These are phyloP conservation scores for Colletotrichum costaricense DNA, from an alignment of 2,329 filamentous ascomycete genomes.

Conservation along the genomic window DNA sequence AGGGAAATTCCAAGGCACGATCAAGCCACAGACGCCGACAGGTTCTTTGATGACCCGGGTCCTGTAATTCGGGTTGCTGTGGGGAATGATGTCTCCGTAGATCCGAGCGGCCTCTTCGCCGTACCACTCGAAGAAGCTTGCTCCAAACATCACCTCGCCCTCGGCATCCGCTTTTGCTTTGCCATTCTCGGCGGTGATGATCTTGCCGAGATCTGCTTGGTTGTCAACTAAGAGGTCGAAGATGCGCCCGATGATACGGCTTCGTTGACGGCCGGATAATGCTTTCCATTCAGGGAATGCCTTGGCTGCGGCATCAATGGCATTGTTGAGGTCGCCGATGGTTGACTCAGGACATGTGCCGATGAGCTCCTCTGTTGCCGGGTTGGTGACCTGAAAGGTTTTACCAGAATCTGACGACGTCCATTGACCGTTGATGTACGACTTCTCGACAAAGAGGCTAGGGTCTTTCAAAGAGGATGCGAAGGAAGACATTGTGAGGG, in stretches of 20 bases:
- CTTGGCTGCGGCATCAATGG: constrained; percentile 74
- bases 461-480: constrained; percentile 11
- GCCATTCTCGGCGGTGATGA: constrained; percentile 77
- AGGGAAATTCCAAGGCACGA: constrained; percentile 92
- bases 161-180: constrained; percentile 75
- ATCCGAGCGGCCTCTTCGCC: constrained; percentile 79
- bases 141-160: constrained; percentile 78
- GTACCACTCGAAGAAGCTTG: constrained; percentile 85
- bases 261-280: constrained; percentile 67
- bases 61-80: constrained; percentile 76
- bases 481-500: background rate
- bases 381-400: constrained; percentile 59
- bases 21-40: constrained; percentile 83
- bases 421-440: constrained; percentile 24
- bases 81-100: constrained; percentile 81
- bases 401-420: constrained; percentile 2
- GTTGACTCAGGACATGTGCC: constrained; percentile 78
- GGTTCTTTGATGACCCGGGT: constrained; percentile 85
- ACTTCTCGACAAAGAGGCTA: constrained; percentile 14
- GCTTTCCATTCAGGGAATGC: constrained; percentile 69
- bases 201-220: constrained; percentile 67
- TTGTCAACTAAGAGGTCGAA: constrained; percentile 72
- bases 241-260: constrained; percentile 69
- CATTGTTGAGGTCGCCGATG: constrained; percentile 70
- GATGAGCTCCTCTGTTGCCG: constrained; percentile 73